Evolutionary conservation across 2,329 filamentous ascomycete genomes (phyloP), one percentile per base, ranked within the genome.

Genomic region (Ceratocystiopsis brevicomis): DNA sequence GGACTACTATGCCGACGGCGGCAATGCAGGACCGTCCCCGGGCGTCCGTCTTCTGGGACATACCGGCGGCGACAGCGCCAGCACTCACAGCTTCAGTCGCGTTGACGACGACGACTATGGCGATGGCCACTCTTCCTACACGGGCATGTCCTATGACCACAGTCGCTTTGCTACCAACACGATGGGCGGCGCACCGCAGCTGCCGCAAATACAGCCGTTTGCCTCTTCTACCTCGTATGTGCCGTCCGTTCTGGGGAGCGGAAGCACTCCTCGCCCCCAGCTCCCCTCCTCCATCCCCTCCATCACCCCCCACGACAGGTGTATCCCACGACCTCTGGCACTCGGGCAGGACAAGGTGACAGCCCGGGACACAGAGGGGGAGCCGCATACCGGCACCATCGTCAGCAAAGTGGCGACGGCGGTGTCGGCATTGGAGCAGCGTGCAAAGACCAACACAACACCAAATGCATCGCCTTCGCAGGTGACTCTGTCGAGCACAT

Each of bases 31-130:
- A 2, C 25, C 25, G 25, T 9, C 65, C 38, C 66, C 73, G 33
- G 69, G 66, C 48, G 67, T 78, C 44, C 67, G 75, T 52, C 61
- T 79, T 52, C 61, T 79, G 59, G 78, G 73, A 42, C 76, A 72
- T 8, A 65, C 74, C 56, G 74, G 78, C 53, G 73, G 42, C 25
- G 25, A 30, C 25, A 9, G 25, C 8, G 10, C 6, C 25, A 30
- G 25, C 25, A 30, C 6, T 9, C 25, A 9, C 25, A 30, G 25
- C 10, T 30, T 30, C 19, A 21, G 19, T 8, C 34, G 37, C 25
- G 39, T 42, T 43, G 36, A 17, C 15, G 44, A 44, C 39, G 45
- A 47, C 44, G 49, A 47, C 18, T 30, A 9, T 30, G 25, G 25
- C 25, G 25, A 30, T 11, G 25, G 25, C 25, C 25, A 11, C 6